Evolutionary conservation across 2,329 filamentous ascomycete species (phyloP).

Genomic region (Cercospora sesami): DNA sequence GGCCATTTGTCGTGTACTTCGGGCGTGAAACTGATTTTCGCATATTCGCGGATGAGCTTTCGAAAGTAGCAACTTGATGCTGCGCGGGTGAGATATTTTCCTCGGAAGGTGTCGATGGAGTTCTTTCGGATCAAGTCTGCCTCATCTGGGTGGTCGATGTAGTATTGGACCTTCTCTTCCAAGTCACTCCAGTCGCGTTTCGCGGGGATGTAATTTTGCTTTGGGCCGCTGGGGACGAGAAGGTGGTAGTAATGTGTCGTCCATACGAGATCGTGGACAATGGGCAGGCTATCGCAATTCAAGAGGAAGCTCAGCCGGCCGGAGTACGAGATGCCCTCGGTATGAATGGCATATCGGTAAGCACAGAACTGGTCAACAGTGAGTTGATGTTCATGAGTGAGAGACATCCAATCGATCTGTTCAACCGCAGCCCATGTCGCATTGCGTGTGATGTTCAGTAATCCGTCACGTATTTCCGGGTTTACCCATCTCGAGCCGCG

Average conservation of each 20-base stretch:
- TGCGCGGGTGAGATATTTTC: slow-evolving; percentile 33
- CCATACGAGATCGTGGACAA: slow-evolving; percentile 35
- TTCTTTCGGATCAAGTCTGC: slow-evolving; percentile 34
- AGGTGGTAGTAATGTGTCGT: slow-evolving; percentile 33
- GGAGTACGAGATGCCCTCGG: slow-evolving; percentile 34
- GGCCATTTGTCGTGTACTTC: slow-evolving; percentile 11
- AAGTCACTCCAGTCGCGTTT: slow-evolving; percentile 33
- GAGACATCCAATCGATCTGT: slow-evolving; percentile 23
- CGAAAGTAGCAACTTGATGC: slow-evolving; percentile 39
- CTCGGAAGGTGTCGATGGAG: slow-evolving; percentile 31
- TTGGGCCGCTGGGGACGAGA: slow-evolving; percentile 26
- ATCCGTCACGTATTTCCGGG: slow-evolving; percentile 29
- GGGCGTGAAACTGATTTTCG: slow-evolving; percentile 31
- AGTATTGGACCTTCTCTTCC: slow-evolving; percentile 30
- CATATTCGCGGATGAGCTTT: slow-evolving; percentile 32
- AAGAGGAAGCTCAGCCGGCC: slow-evolving; percentile 35
- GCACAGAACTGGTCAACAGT: slow-evolving; percentile 31
- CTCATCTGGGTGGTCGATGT: slow-evolving; percentile 27
- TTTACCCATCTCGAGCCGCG: slow-evolving; percentile 32
- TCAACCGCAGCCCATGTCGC: slow-evolving; percentile 42
- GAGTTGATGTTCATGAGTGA: slow-evolving; percentile 16
- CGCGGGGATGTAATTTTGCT: slow-evolving; percentile 36
- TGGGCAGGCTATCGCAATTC: slow-evolving; percentile 34
- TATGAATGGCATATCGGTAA: slow-evolving; percentile 34
- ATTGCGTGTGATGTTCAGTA: slow-evolving; percentile 33